Percentiles rank a stretch among this genome's conserved stretches.
These are phyloP conservation scores for Aspergillus steynii DNA, from an alignment of 495 filamentous ascomycete genomes.

Conservation along the genomic window DNA sequence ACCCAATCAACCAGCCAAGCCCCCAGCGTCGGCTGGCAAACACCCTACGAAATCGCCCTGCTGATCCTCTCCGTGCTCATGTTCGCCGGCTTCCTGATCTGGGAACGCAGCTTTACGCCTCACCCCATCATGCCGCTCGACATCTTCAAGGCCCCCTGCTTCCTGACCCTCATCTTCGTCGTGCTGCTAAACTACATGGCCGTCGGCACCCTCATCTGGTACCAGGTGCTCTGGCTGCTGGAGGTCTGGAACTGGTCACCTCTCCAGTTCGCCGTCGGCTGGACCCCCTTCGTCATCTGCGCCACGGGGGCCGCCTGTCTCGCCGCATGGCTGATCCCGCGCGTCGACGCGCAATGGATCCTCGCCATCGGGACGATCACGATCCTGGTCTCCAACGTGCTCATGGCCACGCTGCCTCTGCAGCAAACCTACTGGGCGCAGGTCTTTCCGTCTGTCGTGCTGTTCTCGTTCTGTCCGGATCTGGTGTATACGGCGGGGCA, in stretches of 20 bases:
- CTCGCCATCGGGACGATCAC: slow-evolving; percentile 46
- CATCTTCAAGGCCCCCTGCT: slow-evolving; percentile 52
- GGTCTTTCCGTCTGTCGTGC: slow-evolving; percentile 48
- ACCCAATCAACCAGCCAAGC: slow-evolving; percentile 44
- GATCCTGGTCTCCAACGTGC: slow-evolving; percentile 34
- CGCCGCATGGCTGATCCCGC: slow-evolving; percentile 49
- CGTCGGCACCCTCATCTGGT: slow-evolving; percentile 51
- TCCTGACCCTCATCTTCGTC: slow-evolving; percentile 47
- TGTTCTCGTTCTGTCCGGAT: slow-evolving; percentile 50
- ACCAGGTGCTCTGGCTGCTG: slow-evolving; percentile 48
- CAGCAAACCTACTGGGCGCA: slow-evolving; percentile 54
- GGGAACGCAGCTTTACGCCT: slow-evolving; percentile 44
- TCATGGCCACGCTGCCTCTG: slow-evolving; percentile 50
- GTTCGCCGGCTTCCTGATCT: slow-evolving; percentile 42
- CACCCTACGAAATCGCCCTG: slow-evolving; percentile 46
- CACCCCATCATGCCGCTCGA: slow-evolving; percentile 51
- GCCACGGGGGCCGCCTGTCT: slow-evolving; percentile 39
- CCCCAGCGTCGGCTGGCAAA: slow-evolving; percentile 48
- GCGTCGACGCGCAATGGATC: slow-evolving; percentile 51
- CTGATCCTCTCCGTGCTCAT: slow-evolving; percentile 42
- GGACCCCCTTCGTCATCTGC: slow-evolving; percentile 44
- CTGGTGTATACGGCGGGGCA: slow-evolving; percentile 53
- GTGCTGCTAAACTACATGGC: slow-evolving; percentile 54
- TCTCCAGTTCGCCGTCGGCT: slow-evolving; percentile 45
- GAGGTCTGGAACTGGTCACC: slow-evolving; percentile 44